phyloP scores from a whole-genome alignment of 371 early-diverging fungal species.

The Lichtheimia ornata region DNA sequence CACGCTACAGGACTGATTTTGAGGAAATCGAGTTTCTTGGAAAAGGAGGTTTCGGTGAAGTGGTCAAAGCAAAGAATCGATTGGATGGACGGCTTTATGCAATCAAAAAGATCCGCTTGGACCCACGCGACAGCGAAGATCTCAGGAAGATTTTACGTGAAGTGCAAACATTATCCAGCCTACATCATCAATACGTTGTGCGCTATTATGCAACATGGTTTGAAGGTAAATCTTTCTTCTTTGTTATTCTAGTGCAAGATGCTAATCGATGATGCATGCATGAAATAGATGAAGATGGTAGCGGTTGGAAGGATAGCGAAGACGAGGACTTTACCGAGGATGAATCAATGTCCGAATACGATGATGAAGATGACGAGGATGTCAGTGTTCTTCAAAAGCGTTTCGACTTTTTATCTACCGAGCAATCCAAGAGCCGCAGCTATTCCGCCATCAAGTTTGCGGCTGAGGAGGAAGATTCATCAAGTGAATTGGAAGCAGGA shows the following conservation, averaged over 20 bases:
- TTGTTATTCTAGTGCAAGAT: neutral
- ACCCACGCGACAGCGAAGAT: slow-evolving; percentile 75
- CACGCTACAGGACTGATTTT: slow-evolving; percentile 86
- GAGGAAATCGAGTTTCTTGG: slow-evolving; percentile 93
- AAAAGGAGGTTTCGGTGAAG: slow-evolving; percentile 92
- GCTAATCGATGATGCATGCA: neutral
- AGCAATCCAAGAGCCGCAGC: slow-evolving; percentile 52
- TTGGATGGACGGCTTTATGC: slow-evolving; percentile 89
- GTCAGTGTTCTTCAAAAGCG: slow-evolving; percentile 54
- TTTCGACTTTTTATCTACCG: slow-evolving; percentile 57
- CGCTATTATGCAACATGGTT: slow-evolving; percentile 96
- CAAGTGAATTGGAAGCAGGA: slow-evolving; percentile 18
- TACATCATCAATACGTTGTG: slow-evolving; percentile 91
- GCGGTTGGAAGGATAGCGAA: slow-evolving; percentile 49
- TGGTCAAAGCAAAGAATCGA: slow-evolving; percentile 88
- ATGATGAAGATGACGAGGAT: slow-evolving; percentile 45
- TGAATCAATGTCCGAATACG: slow-evolving; percentile 43
- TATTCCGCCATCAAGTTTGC: slow-evolving; percentile 55
- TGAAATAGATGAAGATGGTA: slow-evolving; percentile 48
- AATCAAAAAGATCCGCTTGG: slow-evolving; percentile 83
- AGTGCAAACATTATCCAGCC: slow-evolving; percentile 85
- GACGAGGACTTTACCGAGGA: slow-evolving; percentile 38
- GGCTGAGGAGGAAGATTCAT: slow-evolving; percentile 45
- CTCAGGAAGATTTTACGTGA: slow-evolving; percentile 86
- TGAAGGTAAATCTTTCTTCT: slow-evolving; percentile 57